Conservation (phyloP, 1,284 basidiomycete species). For the Neotropicomus parvogracilis region DNA sequence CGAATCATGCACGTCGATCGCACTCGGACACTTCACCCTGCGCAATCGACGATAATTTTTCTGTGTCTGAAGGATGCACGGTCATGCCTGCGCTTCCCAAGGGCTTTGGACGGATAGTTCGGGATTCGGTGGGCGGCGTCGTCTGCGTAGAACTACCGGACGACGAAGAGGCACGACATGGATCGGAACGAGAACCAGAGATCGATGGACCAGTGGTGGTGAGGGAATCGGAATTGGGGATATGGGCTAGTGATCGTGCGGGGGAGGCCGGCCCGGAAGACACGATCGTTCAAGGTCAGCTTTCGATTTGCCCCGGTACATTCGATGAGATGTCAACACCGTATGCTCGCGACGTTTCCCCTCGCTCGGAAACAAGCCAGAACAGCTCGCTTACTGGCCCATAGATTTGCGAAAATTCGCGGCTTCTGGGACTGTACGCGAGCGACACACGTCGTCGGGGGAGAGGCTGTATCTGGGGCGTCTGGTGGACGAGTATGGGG, state of each 20-base stretch:
- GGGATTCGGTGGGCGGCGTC: constrained; percentile 81
- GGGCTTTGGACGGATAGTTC: constrained; percentile 81
- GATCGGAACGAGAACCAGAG: constrained; percentile 23
- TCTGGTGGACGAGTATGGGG: constrained; percentile 70
- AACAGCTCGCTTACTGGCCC: constrained; percentile 12
- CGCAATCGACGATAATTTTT: background rate
- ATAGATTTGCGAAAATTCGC: constrained; percentile 48
- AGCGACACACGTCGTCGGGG: constrained; percentile 66
- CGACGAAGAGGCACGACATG: constrained; percentile 39
- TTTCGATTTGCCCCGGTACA: constrained; percentile 1
- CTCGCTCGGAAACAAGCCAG: background rate
- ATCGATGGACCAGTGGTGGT: constrained; percentile 30
- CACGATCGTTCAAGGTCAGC: constrained; percentile 38
- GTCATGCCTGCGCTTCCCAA: constrained; percentile 44
- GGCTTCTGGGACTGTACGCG: constrained; percentile 42
- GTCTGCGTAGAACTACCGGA: constrained; percentile 72
- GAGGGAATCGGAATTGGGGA: constrained; percentile 17
- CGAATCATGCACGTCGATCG: background rate
- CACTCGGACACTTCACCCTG: background rate
- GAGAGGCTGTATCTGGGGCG: constrained; percentile 68
- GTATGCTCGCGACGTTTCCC: constrained; percentile 1
- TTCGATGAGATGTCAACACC: background rate
- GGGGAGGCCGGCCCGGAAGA: background rate
- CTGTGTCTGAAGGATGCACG: background rate
- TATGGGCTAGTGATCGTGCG: constrained; percentile 18